A percentile compares a stretch with the other conserved stretches of the same genome.
These are phyloP conservation scores for Trametes cubensis DNA, from an alignment of 768 basidiomycete genomes.

Conservation along the genomic window DNA sequence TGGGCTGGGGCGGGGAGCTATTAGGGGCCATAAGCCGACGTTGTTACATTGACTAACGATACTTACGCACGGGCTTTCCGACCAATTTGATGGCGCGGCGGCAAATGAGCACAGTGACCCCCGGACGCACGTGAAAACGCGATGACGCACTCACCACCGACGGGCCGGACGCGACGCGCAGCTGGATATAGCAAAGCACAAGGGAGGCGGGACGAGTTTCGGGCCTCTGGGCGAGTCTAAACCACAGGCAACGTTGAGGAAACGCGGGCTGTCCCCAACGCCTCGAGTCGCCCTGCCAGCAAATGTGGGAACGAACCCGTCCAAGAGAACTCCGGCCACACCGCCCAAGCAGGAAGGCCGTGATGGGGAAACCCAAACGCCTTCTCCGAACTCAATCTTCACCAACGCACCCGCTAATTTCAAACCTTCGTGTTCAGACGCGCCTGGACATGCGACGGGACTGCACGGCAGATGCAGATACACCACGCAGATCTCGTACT, in stretches of 20 bases:
- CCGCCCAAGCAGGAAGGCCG: not conserved
- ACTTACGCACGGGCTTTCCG: not conserved
- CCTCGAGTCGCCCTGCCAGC: not conserved
- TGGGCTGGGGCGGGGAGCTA: too few relatives aligned
- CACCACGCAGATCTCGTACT: not conserved
- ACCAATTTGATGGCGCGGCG: not conserved
- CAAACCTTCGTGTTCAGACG: not conserved
- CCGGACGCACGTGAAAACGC: constrained; percentile 4
- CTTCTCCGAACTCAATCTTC: constrained; percentile 3
- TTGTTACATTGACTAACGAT: not conserved
- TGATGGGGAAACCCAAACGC: constrained; percentile 2
- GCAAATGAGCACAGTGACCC: not conserved
- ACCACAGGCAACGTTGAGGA: not conserved
- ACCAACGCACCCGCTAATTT: not conserved
- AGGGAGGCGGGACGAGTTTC: too few relatives aligned
- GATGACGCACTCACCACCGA: constrained; percentile 4
- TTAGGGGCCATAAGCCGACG: too few relatives aligned
- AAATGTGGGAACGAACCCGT: constrained; percentile 2
- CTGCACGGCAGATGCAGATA: too few relatives aligned
- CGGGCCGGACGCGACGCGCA: not conserved
- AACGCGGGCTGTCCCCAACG: not conserved
- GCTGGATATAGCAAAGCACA: not conserved
- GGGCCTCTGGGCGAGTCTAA: too few relatives aligned
- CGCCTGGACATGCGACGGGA: too few relatives aligned
- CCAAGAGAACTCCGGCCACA: constrained; percentile 3